Base-by-base conservation (phyloP, 805 yeast genomes). In the Teunomyces gatunensis region DNA sequence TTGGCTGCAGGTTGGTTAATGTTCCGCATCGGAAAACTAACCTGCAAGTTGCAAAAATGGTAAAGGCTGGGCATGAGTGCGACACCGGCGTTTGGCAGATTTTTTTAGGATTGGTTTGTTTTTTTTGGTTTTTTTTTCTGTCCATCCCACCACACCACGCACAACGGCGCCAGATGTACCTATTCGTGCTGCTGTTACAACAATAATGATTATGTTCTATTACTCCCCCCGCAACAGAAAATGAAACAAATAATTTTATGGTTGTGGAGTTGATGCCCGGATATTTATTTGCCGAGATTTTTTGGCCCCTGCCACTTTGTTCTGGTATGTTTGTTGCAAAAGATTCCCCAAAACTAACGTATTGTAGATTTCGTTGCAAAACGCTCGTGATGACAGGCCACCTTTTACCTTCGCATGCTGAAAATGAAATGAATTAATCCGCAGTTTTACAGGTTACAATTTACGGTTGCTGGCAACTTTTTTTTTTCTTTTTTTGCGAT, bases 1-100 rank as follows among this genome's bases (percentile, higher is more conserved):
- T 37, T 13, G 40, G 40, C 40, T 35, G 40, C 25, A 37, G 40
- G 40, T 20, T 13, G 40, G 40, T 37, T 21, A 37, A 37, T 37
- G 29, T 37, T 37, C 40, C 40, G 40, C 29, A 37, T 23, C 40
- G 29, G 40, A 37, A 21, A 7, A 12, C 40, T 37, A 27, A 37
- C 40, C 17, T 37, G 40, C 40, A 13, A 37, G 23, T 23, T 25
- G 23, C 40, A 23, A 37, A 37, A 37, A 37, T 20, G 4, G 15
- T 15, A 6, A 37, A n/a, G 9, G 17, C 29, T 21, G 17, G 28
- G 23, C 15, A 20, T n/a, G 15, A 21, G 28, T 23, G 25, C 40
- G 25, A 21, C 11, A 6, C 34, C 34, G 34, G 34, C 11, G 9
- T 32, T 32, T 32, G 34, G 34, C 15, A 15, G 18, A 4, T 13